Evolutionary conservation across 495 filamentous ascomycete genomes (phyloP).

Genomic region (Penicillium pulvis): DNA sequence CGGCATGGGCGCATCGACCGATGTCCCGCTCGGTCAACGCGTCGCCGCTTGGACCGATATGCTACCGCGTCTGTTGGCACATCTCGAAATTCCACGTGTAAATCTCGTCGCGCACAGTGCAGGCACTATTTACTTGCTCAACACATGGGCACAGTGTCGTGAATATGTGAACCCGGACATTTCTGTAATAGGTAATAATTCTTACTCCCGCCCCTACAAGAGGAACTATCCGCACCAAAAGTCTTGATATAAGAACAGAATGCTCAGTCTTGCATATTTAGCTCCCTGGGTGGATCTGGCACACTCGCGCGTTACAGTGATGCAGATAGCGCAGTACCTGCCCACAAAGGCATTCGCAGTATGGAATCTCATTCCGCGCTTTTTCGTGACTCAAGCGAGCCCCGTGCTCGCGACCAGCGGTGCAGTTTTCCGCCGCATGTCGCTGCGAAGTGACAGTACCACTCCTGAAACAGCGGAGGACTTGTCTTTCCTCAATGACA

Average conservation of each 20-base stretch:
- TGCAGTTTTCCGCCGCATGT: constrained; percentile 13
- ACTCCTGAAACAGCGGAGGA: background rate
- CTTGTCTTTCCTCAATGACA: constrained; percentile 12
- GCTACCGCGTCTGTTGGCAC: constrained; percentile 41
- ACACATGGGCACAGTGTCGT: constrained; percentile 41
- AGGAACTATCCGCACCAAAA: too few species aligned
- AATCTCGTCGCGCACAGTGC: constrained; percentile 45
- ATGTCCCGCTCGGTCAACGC: constrained; percentile 37
- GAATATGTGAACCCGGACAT: constrained; percentile 40
- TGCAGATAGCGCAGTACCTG: constrained; percentile 32
- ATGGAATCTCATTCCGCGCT: constrained; percentile 38
- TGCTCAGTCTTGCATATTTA: constrained; percentile 7
- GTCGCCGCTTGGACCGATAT: constrained; percentile 45
- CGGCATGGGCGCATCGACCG: constrained; percentile 49
- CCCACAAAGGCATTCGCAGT: constrained; percentile 30
- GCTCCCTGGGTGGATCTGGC: constrained; percentile 51
- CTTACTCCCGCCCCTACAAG: background rate
- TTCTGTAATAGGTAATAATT: constrained; percentile 34
- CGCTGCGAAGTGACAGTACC: background rate
- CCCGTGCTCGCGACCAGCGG: constrained; percentile 28
- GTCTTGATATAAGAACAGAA: too few species aligned
- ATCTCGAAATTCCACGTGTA: constrained; percentile 43
- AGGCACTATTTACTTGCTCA: constrained; percentile 51
- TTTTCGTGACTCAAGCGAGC: constrained; percentile 31
- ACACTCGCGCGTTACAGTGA: constrained; percentile 32